phyloP scores from a whole-genome alignment of 148 eudicot species.

The Rhododendron ferrugineum region DNA sequence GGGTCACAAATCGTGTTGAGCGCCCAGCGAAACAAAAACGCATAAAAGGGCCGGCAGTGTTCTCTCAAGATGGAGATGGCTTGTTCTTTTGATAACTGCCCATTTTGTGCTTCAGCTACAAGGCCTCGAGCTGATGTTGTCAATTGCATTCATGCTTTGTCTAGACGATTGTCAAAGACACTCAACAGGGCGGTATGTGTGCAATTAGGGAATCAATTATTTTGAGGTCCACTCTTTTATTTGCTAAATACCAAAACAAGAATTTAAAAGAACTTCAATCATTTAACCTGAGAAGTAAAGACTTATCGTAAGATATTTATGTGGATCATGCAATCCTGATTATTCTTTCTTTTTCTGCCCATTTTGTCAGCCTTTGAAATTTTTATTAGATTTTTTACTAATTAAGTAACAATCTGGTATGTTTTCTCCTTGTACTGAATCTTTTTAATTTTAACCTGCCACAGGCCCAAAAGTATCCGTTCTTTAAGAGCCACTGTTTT shows the following conservation, averaged over 20 bases:
- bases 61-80: slow-evolving; percentile 1
- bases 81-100: not conserved
- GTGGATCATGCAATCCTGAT: not conserved
- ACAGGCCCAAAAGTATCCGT: not conserved
- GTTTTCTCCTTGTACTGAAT: not conserved
- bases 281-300: not conserved
- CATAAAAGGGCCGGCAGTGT: slow-evolving; percentile 68
- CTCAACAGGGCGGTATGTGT: slow-evolving; percentile 88
- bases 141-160: slow-evolving; percentile 69
- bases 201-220: not conserved
- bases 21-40: slow-evolving; percentile 83
- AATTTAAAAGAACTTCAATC: not conserved
- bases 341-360: not conserved
- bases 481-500: not conserved
- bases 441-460: not conserved
- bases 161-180: slow-evolving; percentile 77
- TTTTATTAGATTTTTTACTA: not conserved
- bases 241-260: not conserved
- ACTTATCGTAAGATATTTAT: not conserved
- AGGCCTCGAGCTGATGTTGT: slow-evolving; percentile 97
- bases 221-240: not conserved
- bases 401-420: not conserved
- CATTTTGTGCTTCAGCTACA: slow-evolving; percentile 29
- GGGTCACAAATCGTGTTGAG: slow-evolving; percentile 90
- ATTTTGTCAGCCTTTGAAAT: not conserved